Evolutionary conservation across 192 early-diverging fungal genomes (phyloP).

Genomic region (Entophlyctis helioformis): DNA sequence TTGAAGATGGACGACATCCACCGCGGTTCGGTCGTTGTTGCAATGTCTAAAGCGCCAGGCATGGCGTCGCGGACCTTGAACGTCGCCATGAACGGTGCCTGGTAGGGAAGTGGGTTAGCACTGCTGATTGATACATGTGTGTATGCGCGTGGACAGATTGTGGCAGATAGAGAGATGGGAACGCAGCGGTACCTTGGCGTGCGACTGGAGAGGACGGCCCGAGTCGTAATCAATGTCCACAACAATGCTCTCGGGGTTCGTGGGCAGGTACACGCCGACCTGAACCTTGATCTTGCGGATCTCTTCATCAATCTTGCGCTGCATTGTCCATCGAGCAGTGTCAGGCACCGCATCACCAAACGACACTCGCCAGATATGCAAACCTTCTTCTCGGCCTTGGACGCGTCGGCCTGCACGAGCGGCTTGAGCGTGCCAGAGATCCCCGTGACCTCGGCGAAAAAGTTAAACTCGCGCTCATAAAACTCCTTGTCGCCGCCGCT

Average conservation of each 20-base stretch:
- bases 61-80: conserved; percentile 68
- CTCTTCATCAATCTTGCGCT: conserved; percentile 96
- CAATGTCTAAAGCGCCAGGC: too few relatives aligned
- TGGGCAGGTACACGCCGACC: conserved; percentile 92
- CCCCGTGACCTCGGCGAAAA: conserved; percentile 90
- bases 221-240: conserved; percentile 91
- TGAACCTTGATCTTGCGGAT: conserved; percentile 89
- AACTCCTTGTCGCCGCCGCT: conserved; percentile 80
- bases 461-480: conserved; percentile 92
- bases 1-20: conserved; percentile 97
- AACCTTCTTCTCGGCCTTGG: conserved; percentile 88
- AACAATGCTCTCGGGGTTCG: conserved; percentile 90
- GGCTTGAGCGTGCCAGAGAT: conserved; percentile 98
- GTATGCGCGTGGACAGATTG: too few relatives aligned
- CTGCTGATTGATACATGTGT: too few relatives aligned
- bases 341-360: too few relatives aligned
- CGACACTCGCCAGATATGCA: not conserved
- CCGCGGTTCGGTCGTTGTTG: too few relatives aligned
- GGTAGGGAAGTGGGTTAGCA: too few relatives aligned
- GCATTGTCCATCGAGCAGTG: not conserved
- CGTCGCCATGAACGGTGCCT: conserved; percentile 98
- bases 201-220: conserved; percentile 88
- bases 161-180: not conserved
- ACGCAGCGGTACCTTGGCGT: conserved; percentile 64
- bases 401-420: conserved; percentile 61